Conservation (phyloP, 306 rosid species). For the Dicorynia guianensis region DNA sequence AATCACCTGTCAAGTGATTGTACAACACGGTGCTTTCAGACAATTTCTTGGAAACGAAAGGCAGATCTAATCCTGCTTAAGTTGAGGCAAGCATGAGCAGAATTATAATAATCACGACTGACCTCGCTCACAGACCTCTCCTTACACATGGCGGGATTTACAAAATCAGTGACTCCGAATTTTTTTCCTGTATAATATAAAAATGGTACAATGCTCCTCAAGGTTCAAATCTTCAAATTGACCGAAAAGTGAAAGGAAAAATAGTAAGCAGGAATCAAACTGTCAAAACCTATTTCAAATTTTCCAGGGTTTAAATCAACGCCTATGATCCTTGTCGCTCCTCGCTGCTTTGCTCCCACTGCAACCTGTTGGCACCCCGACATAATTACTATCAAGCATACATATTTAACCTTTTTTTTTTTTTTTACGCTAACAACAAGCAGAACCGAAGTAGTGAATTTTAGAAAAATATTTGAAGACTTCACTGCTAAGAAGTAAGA, state of each 20-base stretch:
- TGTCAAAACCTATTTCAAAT: constrained; percentile 55
- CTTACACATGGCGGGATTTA: constrained; percentile 56
- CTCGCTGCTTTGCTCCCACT: constrained; percentile 65
- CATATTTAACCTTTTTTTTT: no score
- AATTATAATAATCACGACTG: neutral
- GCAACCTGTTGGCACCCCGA: constrained; percentile 56
- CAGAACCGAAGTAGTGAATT: no score
- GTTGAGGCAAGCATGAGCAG: no score
- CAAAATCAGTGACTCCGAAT: constrained; percentile 69
- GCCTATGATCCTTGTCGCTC: constrained; percentile 76
- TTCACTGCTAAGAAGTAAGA: no score
- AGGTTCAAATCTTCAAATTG: neutral
- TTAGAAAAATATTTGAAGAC: no score
- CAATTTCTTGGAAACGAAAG: neutral
- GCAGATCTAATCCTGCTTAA: no score
- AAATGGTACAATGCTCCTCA: neutral
- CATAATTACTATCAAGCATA: no score
- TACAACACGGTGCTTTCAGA: neutral
- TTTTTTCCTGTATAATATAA: constrained; percentile 48
- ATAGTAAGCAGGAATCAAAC: neutral
- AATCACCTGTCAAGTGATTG: constrained; percentile 48
- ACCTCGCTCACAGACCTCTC: constrained; percentile 69
- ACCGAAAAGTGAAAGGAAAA: neutral
- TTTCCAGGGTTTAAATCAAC: constrained; percentile 61
- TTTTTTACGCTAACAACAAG: no score